A percentile compares a stretch with the other conserved stretches of the same genome.
phyloP scores from a whole-genome alignment of 352 stramenopile genomes.

The Phytopythium vexans region DNA sequence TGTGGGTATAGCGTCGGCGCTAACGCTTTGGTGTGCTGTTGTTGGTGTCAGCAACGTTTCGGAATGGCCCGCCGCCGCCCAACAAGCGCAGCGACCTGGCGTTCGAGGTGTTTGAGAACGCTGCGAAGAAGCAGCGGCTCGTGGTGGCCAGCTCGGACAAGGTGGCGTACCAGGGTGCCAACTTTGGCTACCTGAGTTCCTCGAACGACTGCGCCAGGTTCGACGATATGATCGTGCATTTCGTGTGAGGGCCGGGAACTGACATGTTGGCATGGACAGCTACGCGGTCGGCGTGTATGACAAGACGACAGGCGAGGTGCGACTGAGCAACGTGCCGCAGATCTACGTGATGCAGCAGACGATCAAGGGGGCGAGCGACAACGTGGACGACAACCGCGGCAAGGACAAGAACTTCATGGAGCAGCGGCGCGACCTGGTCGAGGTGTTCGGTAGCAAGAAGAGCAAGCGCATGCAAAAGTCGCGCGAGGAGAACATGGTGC shows the following conservation, averaged over 20 bases:
- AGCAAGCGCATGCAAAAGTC: slow-evolving; percentile 82
- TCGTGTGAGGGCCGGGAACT: background rate
- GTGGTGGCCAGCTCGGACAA: slow-evolving; percentile 76
- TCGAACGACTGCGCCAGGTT: slow-evolving; percentile 66
- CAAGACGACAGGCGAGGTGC: slow-evolving; percentile 68
- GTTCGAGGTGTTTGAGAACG: slow-evolving; percentile 82
- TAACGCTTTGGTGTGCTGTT: background rate
- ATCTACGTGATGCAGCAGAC: slow-evolving; percentile 87
- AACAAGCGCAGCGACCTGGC: slow-evolving; percentile 53
- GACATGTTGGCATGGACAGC: slow-evolving; percentile 8
- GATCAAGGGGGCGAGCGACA: slow-evolving; percentile 65
- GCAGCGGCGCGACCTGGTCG: slow-evolving; percentile 66
- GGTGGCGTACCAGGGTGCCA: slow-evolving; percentile 80
- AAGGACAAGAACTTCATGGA: slow-evolving; percentile 64
- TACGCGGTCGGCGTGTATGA: slow-evolving; percentile 80
- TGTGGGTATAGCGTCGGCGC: background rate
- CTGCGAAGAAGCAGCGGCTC: slow-evolving; percentile 75
- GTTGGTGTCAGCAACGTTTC: slow-evolving; percentile 62
- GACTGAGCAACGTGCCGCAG: slow-evolving; percentile 75
- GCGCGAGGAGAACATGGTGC: slow-evolving; percentile 80
- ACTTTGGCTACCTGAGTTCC: slow-evolving; percentile 78
- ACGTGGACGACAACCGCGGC: slow-evolving; percentile 62
- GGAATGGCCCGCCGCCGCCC: slow-evolving; percentile 66
- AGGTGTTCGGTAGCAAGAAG: slow-evolving; percentile 82
- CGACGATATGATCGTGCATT: background rate